A percentile compares a stretch with the other conserved stretches of the same genome.
phyloP scores from a whole-genome alignment of 768 basidiomycete species.

The Suillus luteus region DNA sequence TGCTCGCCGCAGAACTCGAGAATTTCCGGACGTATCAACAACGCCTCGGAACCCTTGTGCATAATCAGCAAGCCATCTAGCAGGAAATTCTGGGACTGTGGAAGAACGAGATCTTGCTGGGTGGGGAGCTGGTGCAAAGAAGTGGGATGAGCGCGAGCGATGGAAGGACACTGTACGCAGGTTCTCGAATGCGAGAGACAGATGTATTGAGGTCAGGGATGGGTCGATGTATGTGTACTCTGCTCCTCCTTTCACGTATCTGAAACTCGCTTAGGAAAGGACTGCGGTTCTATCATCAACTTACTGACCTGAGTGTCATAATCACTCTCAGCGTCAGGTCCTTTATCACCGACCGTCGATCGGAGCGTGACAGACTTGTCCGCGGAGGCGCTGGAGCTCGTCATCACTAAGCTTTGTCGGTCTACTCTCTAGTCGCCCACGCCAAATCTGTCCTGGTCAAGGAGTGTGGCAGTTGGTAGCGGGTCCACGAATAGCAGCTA shows the following conservation, averaged over 20 bases:
- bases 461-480: slow-evolving; percentile 62
- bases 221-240: slow-evolving; percentile 69
- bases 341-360: slow-evolving; percentile 63
- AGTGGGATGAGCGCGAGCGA: slow-evolving; percentile 83
- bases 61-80: slow-evolving; percentile 71
- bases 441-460: slow-evolving; percentile 64
- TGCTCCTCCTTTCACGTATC: slow-evolving; percentile 11
- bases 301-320: slow-evolving; percentile 60
- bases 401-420: slow-evolving; percentile 46
- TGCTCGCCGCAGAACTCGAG: slow-evolving; percentile 93
- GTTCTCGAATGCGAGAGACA: slow-evolving; percentile 76
- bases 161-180: slow-evolving; percentile 69
- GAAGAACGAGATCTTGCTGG: slow-evolving; percentile 72
- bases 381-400: slow-evolving; percentile 61
- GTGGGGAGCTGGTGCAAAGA: slow-evolving; percentile 70
- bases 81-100: slow-evolving; percentile 77
- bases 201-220: slow-evolving; percentile 84
- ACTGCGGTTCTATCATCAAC: slow-evolving; percentile 83
- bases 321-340: slow-evolving; percentile 59
- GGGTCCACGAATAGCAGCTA: slow-evolving; percentile 80
- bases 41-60: slow-evolving; percentile 74
- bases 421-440: slow-evolving; percentile 70
- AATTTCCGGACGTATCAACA: slow-evolving; percentile 94
- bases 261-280: slow-evolving; percentile 64
- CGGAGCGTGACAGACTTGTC: slow-evolving; percentile 71